These are phyloP conservation scores for Botryotinia convoluta DNA, from an alignment of 2,329 filamentous ascomycete species.

Conservation along the genomic window DNA sequence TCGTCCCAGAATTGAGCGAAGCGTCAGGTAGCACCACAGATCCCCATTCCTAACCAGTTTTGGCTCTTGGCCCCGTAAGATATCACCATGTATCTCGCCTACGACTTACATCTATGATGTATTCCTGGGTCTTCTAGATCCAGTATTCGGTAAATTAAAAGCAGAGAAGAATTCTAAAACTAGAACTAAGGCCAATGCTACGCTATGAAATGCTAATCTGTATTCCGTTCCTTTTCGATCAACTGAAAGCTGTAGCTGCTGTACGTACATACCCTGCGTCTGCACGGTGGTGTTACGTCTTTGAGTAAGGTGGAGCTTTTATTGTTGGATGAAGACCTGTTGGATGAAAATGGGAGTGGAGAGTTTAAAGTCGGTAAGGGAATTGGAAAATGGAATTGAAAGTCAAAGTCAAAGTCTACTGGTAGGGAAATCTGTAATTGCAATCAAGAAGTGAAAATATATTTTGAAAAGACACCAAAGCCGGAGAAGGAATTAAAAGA, in stretches of 20 bases:
- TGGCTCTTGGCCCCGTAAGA: neutral
- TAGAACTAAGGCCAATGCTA: neutral
- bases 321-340: too few species aligned
- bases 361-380: neutral
- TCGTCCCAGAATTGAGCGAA: neutral
- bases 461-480: neutral
- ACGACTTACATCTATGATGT: neutral
- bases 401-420: neutral
- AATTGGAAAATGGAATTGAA: neutral
- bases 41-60: neutral
- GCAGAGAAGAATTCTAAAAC: neutral
- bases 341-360: too few species aligned
- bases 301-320: neutral
- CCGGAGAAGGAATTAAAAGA: neutral
- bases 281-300: neutral
- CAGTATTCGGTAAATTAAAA: neutral
- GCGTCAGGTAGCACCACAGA: neutral
- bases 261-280: neutral
- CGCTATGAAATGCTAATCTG: neutral
- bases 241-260: neutral
- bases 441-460: neutral
- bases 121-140: neutral
- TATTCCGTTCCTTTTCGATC: neutral
- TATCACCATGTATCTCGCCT: neutral
- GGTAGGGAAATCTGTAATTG: neutral